These are phyloP conservation scores for Panicum miliaceum DNA, from an alignment of 176 grass and related monocot species.

Conservation along the genomic window DNA sequence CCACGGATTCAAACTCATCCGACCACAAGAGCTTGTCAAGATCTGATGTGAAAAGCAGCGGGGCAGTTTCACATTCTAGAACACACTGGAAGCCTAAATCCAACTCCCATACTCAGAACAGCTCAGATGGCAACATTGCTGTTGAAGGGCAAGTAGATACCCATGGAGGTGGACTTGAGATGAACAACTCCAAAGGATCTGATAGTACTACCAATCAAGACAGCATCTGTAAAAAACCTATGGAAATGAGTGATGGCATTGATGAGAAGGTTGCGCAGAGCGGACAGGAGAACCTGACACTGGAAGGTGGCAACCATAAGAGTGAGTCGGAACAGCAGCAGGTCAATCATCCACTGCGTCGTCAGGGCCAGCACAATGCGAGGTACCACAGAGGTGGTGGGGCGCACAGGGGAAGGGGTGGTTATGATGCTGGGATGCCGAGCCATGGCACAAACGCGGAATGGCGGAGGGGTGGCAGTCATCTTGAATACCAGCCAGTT, in stretches of 20 bases:
- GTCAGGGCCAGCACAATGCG: constrained; percentile 52
- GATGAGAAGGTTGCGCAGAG: constrained; percentile 10
- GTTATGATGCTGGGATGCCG: constrained; percentile 47
- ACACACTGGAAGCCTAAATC: constrained; percentile 90
- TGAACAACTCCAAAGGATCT: constrained; percentile 11
- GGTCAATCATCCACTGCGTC: constrained; percentile 33
- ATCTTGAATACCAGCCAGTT: constrained; percentile 72
- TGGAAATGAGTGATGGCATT: neutral
- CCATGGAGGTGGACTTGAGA: neutral
- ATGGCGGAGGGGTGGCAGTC: constrained; percentile 49
- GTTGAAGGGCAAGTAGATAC: constrained; percentile 44
- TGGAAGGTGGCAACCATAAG: constrained; percentile 38
- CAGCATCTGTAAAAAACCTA: constrained; percentile 25
- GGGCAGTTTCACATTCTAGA: constrained; percentile 41
- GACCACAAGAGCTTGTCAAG: constrained; percentile 52
- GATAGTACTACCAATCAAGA: constrained; percentile 36
- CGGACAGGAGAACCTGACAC: constrained; percentile 13
- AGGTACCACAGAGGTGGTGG: constrained; percentile 64
- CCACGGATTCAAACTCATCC: constrained; percentile 41
- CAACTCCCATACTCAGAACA: constrained; percentile 43
- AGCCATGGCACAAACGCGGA: constrained; percentile 51
- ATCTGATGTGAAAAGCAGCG: constrained; percentile 55
- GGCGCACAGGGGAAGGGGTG: constrained; percentile 58
- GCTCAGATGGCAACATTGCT: constrained; percentile 50
- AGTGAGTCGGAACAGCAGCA: constrained; percentile 47